Conservation (phyloP, 148 eudicot species). For the Diospyros kaki region DNA sequence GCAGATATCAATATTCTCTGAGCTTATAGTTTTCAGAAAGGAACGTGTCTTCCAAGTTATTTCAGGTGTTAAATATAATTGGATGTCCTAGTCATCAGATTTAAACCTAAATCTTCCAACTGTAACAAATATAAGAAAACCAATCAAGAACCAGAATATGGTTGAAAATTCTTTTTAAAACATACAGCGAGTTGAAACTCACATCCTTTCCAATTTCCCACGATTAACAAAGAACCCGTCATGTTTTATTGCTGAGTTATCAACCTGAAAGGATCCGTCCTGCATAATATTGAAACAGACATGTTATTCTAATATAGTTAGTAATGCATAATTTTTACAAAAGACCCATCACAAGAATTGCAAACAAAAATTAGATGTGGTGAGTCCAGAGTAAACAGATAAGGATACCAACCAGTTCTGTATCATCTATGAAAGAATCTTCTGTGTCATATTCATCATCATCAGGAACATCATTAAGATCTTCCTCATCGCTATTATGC, state of each 20-base stretch:
- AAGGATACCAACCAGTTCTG: conserved; percentile 72
- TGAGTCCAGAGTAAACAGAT: background rate
- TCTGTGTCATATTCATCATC: conserved; percentile 93
- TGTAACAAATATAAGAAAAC: background rate
- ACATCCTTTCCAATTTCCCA: conserved; percentile 83
- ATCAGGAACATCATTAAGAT: background rate
- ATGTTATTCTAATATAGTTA: too few species aligned
- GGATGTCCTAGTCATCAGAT: background rate
- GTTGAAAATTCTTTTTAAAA: background rate
- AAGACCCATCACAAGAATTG: too few species aligned
- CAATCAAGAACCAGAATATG: background rate
- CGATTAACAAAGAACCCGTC: conserved; percentile 97
- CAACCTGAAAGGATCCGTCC: conserved; percentile 99
- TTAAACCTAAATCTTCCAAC: background rate
- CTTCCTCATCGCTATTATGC: conserved; percentile 33
- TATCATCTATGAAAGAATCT: conserved; percentile 97
- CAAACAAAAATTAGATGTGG: too few species aligned
- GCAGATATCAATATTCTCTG: too few species aligned
- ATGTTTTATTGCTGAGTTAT: conserved; percentile 89
- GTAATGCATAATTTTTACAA: too few species aligned
- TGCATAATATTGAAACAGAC: conserved; percentile 28
- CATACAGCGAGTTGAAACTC: conserved; percentile 26
- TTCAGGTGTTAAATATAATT: background rate
- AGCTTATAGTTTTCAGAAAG: too few species aligned
- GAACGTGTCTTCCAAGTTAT: background rate